Evolutionary conservation across 805 yeast genomes (phyloP).

Genomic region (Suhomyces pyralidae): DNA sequence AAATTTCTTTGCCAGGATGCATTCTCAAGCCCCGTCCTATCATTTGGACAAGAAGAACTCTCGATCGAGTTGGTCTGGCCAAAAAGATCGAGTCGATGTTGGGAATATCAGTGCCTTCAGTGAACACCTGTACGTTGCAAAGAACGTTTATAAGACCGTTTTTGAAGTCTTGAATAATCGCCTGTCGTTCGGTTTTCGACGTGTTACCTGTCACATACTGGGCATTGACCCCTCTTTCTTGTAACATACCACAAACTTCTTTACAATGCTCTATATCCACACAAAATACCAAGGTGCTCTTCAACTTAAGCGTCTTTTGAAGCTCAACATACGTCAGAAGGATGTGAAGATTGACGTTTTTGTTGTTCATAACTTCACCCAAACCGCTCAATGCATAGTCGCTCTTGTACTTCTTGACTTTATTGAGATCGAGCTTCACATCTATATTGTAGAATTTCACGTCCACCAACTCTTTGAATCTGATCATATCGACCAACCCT

Average conservation of each 20-base stretch:
- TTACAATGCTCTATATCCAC: slow-evolving; percentile 69
- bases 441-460: slow-evolving; percentile 60
- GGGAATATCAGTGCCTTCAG: slow-evolving; percentile 95
- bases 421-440: slow-evolving; percentile 42
- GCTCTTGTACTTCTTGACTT: slow-evolving; percentile 30
- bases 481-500: slow-evolving; percentile 62
- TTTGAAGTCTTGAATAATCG: slow-evolving; percentile 55
- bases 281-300: slow-evolving; percentile 74
- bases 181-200: slow-evolving; percentile 46
- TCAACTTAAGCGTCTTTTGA: slow-evolving; percentile 35
- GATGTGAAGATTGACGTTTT: slow-evolving; percentile 53
- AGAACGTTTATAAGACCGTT: slow-evolving; percentile 65
- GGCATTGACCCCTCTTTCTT: slow-evolving; percentile 60
- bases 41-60: slow-evolving; percentile 76
- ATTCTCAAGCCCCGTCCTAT: slow-evolving; percentile 82
- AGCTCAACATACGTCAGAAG: slow-evolving; percentile 48
- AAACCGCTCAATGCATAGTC: slow-evolving; percentile 57
- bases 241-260: slow-evolving; percentile 51
- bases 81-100: slow-evolving; percentile 76
- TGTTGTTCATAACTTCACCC: slow-evolving; percentile 53
- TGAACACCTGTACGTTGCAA: slow-evolving; percentile 84
- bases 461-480: slow-evolving; percentile 66
- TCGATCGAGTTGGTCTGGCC: slow-evolving; percentile 78
- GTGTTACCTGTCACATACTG: slow-evolving; percentile 71
- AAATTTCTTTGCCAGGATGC: slow-evolving; percentile 56